Percentiles rank a stretch among this genome's conserved stretches.
Conservation (phyloP, 2,329 filamentous ascomycete species). For the Fragosphaeria purpurea region DNA sequence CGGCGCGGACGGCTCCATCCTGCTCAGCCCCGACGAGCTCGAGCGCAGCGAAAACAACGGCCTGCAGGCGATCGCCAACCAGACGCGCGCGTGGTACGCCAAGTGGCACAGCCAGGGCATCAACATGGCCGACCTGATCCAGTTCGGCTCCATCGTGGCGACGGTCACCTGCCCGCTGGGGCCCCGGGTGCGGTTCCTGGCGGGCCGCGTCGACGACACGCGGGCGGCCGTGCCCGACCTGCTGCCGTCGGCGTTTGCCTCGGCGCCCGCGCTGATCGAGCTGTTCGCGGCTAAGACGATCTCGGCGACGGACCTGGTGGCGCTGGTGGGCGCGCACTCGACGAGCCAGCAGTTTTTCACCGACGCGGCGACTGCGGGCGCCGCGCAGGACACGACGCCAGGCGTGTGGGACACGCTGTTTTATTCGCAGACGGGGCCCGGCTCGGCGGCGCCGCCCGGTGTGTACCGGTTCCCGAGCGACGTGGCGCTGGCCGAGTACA, state of each 20-base stretch:
- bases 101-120: conserved; percentile 29
- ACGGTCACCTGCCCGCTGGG: conserved; percentile 40
- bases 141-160: conserved; percentile 36
- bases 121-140: conserved; percentile 43
- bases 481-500: conserved; percentile 26
- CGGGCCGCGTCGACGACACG: conserved; percentile 35
- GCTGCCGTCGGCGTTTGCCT: conserved; percentile 31
- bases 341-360: conserved; percentile 36
- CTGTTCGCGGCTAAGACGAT: conserved; percentile 43
- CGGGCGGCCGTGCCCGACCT: conserved; percentile 20
- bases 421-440: conserved; percentile 29
- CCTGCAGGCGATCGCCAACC: conserved; percentile 28
- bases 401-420: conserved; percentile 40
- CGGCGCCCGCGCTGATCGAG: conserved; percentile 31
- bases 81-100: conserved; percentile 26
- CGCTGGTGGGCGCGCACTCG: conserved; percentile 45
- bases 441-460: conserved; percentile 16
- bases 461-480: conserved; percentile 33
- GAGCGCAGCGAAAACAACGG: conserved; percentile 31
- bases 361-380: conserved; percentile 26
- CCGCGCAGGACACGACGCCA: conserved; percentile 37
- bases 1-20: conserved; percentile 36
- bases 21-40: conserved; percentile 29
- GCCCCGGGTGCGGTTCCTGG: conserved; percentile 35
- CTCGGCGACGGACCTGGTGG: conserved; percentile 36